Conservation (phyloP, 306 rosid species). For the Nissolia schottii region DNA sequence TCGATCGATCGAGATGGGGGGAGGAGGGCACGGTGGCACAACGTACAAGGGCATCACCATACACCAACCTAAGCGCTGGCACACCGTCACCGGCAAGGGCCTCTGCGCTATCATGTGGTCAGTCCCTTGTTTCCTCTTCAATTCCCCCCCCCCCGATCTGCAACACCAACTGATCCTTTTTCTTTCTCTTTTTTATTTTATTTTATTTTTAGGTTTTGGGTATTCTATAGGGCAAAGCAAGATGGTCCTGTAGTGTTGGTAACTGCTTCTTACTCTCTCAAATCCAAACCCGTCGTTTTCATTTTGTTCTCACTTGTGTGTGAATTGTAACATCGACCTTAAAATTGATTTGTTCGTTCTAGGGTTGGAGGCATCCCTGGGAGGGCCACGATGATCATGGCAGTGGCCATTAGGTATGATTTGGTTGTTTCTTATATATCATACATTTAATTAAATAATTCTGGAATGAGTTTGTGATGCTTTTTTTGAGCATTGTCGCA, state of each 20-base stretch:
- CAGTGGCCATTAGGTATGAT: slow-evolving; percentile 40
- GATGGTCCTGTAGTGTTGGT: slow-evolving; percentile 96
- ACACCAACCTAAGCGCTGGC: slow-evolving; percentile 77
- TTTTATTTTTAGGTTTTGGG: slow-evolving; percentile 72
- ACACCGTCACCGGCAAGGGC: slow-evolving; percentile 82
- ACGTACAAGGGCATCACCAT: slow-evolving; percentile 41
- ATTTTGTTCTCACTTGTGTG: neutral
- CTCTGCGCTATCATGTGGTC: slow-evolving; percentile 96
- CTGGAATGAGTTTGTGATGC: too few relatives aligned
- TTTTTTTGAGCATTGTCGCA: too few relatives aligned
- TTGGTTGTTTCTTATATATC: too few relatives aligned
- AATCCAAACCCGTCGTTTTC: neutral
- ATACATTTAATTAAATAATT: too few relatives aligned
- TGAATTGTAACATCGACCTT: neutral
- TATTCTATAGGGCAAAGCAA: slow-evolving; percentile 91
- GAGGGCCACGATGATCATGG: slow-evolving; percentile 80
- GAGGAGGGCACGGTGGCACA: slow-evolving; percentile 42
- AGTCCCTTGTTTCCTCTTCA: neutral
- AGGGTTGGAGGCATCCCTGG: slow-evolving; percentile 99
- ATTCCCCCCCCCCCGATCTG: neutral
- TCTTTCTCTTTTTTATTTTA: neutral
- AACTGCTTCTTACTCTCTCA: slow-evolving; percentile 26
- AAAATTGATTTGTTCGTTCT: neutral
- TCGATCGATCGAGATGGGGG: slow-evolving; percentile 22
- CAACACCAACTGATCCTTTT: neutral